phyloP scores from a whole-genome alignment of 179 eudicot species.

The Nepenthes alata region DNA sequence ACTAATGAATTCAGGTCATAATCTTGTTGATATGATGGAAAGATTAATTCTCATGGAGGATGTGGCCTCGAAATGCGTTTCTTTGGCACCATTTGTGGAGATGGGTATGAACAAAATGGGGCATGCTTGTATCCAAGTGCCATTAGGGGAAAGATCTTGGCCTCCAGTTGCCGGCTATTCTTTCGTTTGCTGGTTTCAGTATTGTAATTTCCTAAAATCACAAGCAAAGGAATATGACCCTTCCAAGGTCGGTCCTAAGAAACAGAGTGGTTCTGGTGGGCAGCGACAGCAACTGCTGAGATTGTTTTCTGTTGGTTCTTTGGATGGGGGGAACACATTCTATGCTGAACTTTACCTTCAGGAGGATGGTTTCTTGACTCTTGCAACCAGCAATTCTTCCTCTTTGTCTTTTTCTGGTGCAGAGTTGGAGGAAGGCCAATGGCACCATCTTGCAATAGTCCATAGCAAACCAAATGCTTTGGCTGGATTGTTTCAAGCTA shows the following conservation, averaged over 20 bases:
- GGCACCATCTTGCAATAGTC: constrained; percentile 99
- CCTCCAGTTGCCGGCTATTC: constrained; percentile 99
- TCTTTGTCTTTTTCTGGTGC: constrained; percentile 74
- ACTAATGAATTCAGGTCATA: constrained; percentile 49
- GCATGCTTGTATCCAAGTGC: constrained; percentile 89
- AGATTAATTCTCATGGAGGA: constrained; percentile 69
- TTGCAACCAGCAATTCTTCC: constrained; percentile 85
- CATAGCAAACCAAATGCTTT: constrained; percentile 99
- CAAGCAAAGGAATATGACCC: constrained; percentile 46
- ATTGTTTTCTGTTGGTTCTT: constrained; percentile 88
- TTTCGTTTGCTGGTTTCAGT: constrained; percentile 98
- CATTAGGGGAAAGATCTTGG: constrained; percentile 98
- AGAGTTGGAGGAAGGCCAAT: constrained; percentile 91
- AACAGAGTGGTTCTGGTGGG: constrained; percentile 25
- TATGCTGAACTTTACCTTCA: constrained; percentile 90
- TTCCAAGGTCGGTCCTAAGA: constrained; percentile 37
- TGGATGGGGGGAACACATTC: constrained; percentile 55
- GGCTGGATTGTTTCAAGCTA: constrained; percentile 99
- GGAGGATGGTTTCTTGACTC: constrained; percentile 87
- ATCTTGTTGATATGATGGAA: constrained; percentile 91
- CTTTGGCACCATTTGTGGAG: constrained; percentile 91
- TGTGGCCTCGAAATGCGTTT: constrained; percentile 56
- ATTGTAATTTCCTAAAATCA: constrained; percentile 54
- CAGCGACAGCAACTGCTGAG: constrained; percentile 51
- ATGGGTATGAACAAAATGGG: constrained; percentile 97